Evolutionary conservation across 495 filamentous ascomycete genomes (phyloP), one percentile per base, ranked within the genome.

Genomic region (Daldinia decipiens): DNA sequence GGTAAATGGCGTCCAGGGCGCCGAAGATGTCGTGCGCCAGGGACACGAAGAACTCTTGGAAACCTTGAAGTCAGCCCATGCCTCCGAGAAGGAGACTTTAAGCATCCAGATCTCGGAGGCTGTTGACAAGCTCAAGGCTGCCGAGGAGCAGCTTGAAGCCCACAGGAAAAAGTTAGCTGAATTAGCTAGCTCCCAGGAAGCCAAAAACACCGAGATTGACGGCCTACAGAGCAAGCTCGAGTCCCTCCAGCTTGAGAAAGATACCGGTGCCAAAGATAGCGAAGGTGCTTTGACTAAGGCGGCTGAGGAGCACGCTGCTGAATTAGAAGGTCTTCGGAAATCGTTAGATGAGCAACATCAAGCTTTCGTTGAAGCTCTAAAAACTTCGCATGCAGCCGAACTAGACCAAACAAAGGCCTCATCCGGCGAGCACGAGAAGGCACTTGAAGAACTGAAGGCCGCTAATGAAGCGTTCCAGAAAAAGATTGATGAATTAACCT

Each of bases 51-150:
- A 80, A 15, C 77, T 84, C 1, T 67, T 85, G 11, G 79, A 83
- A 38, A 75, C 72, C 24, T 68, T 87, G 32, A 82, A 81, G 73
- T 74, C 77, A 36, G 79, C 83, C 54, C 84, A 87, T 68, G 77
- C 82, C 32, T 70, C 81, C 2, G 81, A 82, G 53, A 76, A 86
- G 39, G 83, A 85, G 62, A 53, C 70, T 5, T 55, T 84, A 5
- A 73, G 77, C 39, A 72, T 76, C 26, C 76, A 85, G 55, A 75
- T 86, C 45, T 65, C 79, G 2, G 80, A 81, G 34, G 76, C 78
- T 12, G 76, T 82, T 34, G 76, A 80, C 6, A 82, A 85, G 71
- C 79, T 85, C 7, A 74, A 77, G 45, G 55, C 64, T 34, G 82
- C 77, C 47, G 77, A 83, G 74, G 75, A 72, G 60, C 80, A 78